Base-by-base conservation (phyloP, 176 grass and related monocot species). In the Metroxylon sagu region DNA sequence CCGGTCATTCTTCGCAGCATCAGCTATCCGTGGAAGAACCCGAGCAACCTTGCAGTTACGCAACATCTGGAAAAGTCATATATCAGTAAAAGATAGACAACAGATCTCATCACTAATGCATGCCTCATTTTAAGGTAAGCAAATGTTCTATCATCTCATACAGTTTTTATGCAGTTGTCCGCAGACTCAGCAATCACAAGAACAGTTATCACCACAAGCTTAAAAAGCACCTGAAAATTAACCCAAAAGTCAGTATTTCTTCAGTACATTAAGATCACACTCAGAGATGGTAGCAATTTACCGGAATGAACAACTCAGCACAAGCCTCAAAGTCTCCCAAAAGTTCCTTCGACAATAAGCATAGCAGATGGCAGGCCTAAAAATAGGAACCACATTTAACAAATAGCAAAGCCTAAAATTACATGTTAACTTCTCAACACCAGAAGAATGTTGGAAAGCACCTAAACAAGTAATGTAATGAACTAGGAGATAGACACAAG, bases 181-280 rank as follows among this genome's bases (percentile, higher is more conserved):
- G 91, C 71, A 65, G 91, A 96, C 76, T 96, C 91, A 48, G 91
- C 91, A 58, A 96, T 96, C 53, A 96, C 86, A 65, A 90, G 86
- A 39, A 96, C 91, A 51, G 91, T 96, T 79, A 96, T 96, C 27
- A 96, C 91, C 82, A 96, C 91, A 69, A 90, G 86, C 86, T 96
- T 96, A 71, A 96, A 90, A 70, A 96, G 86, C 68, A 90, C 64
- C 91, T 96, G 83, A 59, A 56, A 66, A 29, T 55, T 39, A 71
- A 25, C 17, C 4, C 18, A 69, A 59, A 68, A 52, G 25, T 76
- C 74, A 71, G 70, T 48, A 70, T 64, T 51, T 57, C 65, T 17
- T 27, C 53, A 72, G 14, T 16, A 26, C 56, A 48, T 28, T 74
- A 68, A 4, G 64, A 15, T 35, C 4, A 62, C 52, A 55, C 30